These are phyloP conservation scores for Cynara cardunculus DNA, from an alignment of 129 eudicot species.

Conservation along the genomic window DNA sequence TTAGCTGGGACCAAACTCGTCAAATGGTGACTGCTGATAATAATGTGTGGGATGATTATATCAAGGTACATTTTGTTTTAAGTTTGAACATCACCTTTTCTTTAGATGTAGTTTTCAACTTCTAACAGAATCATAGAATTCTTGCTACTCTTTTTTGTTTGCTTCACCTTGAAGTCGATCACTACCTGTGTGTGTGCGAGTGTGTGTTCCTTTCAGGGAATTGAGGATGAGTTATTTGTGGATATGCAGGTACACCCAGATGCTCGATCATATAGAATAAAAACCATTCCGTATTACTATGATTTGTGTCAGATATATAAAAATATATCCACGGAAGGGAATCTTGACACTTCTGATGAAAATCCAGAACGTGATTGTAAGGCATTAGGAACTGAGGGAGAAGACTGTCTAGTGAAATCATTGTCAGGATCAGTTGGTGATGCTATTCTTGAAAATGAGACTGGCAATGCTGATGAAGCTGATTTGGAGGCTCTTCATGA, in stretches of 20 bases:
- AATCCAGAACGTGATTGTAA: background rate
- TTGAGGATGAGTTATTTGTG: background rate
- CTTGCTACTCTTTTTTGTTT: background rate
- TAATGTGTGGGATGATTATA: slow-evolving; percentile 51
- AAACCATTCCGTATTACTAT: slow-evolving; percentile 36
- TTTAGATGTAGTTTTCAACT: background rate
- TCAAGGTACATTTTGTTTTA: slow-evolving; percentile 27
- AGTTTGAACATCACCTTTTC: background rate
- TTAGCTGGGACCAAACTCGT: slow-evolving; percentile 46
- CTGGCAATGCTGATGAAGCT: slow-evolving; percentile 10
- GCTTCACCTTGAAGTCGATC: background rate
- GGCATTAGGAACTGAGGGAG: background rate
- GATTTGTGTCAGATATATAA: slow-evolving; percentile 48
- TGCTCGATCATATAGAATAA: slow-evolving; percentile 42
- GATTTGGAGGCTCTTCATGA: slow-evolving; percentile 44
- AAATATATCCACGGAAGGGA: slow-evolving; percentile 11
- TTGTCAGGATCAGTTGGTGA: slow-evolving; percentile 20
- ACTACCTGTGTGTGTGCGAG: background rate
- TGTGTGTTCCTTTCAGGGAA: background rate
- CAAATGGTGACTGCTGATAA: slow-evolving; percentile 52
- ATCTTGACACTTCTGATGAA: slow-evolving; percentile 19
- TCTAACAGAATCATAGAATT: background rate
- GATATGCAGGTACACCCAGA: slow-evolving; percentile 48
- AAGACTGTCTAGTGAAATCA: slow-evolving; percentile 14
- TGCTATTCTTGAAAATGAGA: background rate